Base-by-base conservation (phyloP, 106 monocot genomes). In the Cymbidium sinense region DNA sequence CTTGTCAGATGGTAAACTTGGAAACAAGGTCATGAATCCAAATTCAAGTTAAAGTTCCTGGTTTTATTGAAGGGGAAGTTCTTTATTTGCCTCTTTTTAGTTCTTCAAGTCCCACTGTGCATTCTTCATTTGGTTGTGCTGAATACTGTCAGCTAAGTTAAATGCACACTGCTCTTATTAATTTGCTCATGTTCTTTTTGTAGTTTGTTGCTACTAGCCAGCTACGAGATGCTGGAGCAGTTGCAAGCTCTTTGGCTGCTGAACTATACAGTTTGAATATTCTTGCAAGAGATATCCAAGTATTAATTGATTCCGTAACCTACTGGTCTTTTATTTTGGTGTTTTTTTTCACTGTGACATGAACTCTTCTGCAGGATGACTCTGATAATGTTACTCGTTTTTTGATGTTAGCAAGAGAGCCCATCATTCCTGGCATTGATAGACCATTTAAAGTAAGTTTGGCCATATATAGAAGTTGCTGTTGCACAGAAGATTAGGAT, bases 371-470 rank as follows among this genome's bases (percentile, higher is more conserved):
- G 70, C 43, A 98, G 98, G 94, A 98, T 83, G 87, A 98, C 81
- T 50, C 87, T 78, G 92, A 94, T 75, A 98, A 98, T 82, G 78
- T 98, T 19, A 98, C 98, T 43, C 85, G 98, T 19, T 98, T 98
- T 75, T 74, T 98, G 18, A 98, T 98, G 87, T 81, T 98, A 61
- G 98, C 94, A 77, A 88, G 98, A 84, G 92, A 98, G 79, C 98
- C 98, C 15, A 89, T 92, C 75, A 94, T 98, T 87, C 94, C 94
- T 41, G 80, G 88, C 29, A 79, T 79, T 64, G 80, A 86, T 50
- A 88, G 69, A 43, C 87, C 86, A 58, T 98, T 94, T 82, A 98
- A 98, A 91, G 98, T 94, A 80, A 70, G 2, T 10, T 23, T 13
- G 17, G 15, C 15, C 11, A 47, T 47, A 47, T 47, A 11, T 47